Evolutionary conservation across 768 basidiomycete genomes (phyloP), one percentile per base, ranked within the genome.

Genomic region (Lactifluus rugatus): DNA sequence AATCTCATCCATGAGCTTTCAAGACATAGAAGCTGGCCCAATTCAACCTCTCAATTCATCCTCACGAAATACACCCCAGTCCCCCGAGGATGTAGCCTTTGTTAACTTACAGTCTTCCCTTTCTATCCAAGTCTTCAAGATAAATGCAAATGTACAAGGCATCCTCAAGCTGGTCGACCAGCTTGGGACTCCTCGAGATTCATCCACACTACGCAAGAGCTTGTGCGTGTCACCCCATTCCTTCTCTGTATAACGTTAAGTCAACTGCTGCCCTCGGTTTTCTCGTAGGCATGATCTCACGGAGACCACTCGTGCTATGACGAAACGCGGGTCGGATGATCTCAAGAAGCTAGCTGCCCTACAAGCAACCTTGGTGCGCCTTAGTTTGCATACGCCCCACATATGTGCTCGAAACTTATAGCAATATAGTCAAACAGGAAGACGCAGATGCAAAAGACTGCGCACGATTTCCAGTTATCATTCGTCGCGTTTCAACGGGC

Each of bases 151-250:
- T 72, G 93, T 97, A 2, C 91, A 95, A 67, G 95, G 90, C 16
- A 94, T 99, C 49, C 71, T 92, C 65, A 91, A 90, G 72, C 79
- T 93, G n/a, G 91, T 98, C n/a, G 93, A 98, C 68, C 89, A 94
- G 70, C 80, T 99, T 1, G 95, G 95, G 4, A 91, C 87, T 0
- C 74, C 74, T 32, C 83, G 83, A 66, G 94, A 98, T 70, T 90
- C 86, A 17, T 81, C 85, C 1, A 70, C 75, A 2, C 72, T 98
- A 53, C 78, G 95, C 65, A 92, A 88, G 71, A 87, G 83, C 52
- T 73, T 98, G 94, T 95, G 66, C 62, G 92, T 78, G n/a, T 49
- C 32, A 34, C 26, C 37, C 21, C 44, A 10, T 42, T 32, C 23
- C 32, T 25, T 47, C 47, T 41, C 3, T 8, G 13, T 34, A 11